These are phyloP conservation scores for Hygrocybe coccinea DNA, from an alignment of 768 basidiomycete genomes.

Conservation along the genomic window DNA sequence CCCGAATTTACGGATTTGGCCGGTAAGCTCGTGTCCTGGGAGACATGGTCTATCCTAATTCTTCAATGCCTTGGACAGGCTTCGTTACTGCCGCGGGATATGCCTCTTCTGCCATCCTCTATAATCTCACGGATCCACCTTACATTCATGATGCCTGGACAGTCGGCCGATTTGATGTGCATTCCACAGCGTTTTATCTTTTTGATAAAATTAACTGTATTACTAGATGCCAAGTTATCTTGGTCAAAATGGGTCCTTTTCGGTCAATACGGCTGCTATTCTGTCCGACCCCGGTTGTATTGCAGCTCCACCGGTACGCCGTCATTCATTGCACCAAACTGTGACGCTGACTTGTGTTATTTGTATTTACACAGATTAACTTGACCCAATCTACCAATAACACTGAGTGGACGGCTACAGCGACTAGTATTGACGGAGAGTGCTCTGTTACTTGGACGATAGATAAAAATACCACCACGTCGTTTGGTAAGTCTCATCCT, in stretches of 20 bases:
- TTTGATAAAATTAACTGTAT: not conserved
- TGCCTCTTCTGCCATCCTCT: not conserved
- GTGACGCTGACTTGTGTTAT: not conserved
- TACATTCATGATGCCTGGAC: slow-evolving; percentile 1
- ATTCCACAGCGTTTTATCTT: not conserved
- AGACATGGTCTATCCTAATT: not conserved
- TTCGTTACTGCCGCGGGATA: slow-evolving; percentile 4
- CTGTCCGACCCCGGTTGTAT: not conserved
- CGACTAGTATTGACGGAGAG: slow-evolving; percentile 28
- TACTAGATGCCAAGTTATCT: slow-evolving; percentile 1
- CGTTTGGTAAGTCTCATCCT: slow-evolving; percentile 34
- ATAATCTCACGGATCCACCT: slow-evolving; percentile 2
- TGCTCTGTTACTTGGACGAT: slow-evolving; percentile 42
- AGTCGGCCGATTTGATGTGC: not conserved
- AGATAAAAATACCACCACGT: slow-evolving; percentile 31
- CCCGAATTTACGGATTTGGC: not conserved
- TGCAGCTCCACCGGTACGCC: not conserved
- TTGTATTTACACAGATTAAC: slow-evolving; percentile 22
- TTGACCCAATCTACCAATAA: slow-evolving; percentile 30
- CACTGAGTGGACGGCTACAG: slow-evolving; percentile 41
- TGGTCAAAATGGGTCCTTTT: not conserved
- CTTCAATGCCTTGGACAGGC: not conserved
- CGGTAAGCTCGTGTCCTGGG: not conserved
- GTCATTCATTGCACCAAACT: not conserved
- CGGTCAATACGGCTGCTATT: not conserved